Base-by-base conservation (phyloP, 176 grass and related monocot genomes). In the Oryza australiensis region DNA sequence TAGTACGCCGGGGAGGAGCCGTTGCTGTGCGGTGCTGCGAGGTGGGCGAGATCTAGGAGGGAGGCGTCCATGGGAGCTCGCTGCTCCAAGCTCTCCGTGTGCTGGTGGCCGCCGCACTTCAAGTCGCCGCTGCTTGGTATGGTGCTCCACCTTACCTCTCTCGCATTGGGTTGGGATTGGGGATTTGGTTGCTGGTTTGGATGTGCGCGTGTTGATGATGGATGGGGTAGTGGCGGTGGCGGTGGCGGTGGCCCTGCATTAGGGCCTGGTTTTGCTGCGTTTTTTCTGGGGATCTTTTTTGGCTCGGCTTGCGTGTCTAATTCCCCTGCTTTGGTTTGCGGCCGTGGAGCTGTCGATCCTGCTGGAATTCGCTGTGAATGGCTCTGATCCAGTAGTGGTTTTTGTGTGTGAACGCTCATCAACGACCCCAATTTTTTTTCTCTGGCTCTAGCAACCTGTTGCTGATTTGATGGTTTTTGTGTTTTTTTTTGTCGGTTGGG, bases 81-180 rank as follows among this genome's bases (percentile, higher is more conserved):
- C 72, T 97, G 94, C 91, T 97, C 94, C 70, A 87, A 83, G 66
- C 76, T 94, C 74, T 92, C 82, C 53, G 67, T 85, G 41, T 97
- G 94, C 71, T 93, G 89, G 87, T 91, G 94, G 89, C 83, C 89
- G 45, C 81, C 87, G 29, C 82, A 87, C 81, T 89, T 89, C 84
- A 91, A 94, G 66, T 90, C 93, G 48, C 86, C 93, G 13, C 80
- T 87, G 65, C 87, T 94, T 23, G 87, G 86, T 79, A 68, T 32
- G 38, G 38, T 40, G 9, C 33, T 62, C 66, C 41, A 77, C 40
- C 62, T 70, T 27, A 70, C 37, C 41, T 15, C n/a, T n/a, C 57
- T 24, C 80, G n/a, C 79, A 86, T 80, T 89, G 69, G 20, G 55
- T 32, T 23, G 7, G 23, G 33, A 8, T 53, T 4, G 18, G 5